Conservation (phyloP, 2,329 filamentous ascomycete genomes). For the Onygenales sp. region DNA sequence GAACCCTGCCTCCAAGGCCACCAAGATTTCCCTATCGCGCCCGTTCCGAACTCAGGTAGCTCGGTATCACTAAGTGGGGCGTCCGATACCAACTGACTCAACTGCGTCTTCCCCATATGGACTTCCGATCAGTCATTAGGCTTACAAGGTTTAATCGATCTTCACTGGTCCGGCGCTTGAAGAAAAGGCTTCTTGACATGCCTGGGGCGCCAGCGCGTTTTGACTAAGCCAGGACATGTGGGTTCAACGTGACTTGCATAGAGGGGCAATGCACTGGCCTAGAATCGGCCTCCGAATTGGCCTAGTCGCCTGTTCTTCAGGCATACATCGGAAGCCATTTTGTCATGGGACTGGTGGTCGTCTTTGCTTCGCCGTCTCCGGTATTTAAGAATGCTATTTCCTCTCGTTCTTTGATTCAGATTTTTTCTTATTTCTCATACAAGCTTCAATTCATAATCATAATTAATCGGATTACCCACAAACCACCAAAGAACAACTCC, state of each 20-base stretch:
- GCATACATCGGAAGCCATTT: slow-evolving; percentile 1
- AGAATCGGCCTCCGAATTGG: not conserved
- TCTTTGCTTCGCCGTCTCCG: not conserved
- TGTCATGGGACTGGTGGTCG: not conserved
- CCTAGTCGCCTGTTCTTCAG: not conserved
- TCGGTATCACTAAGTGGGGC: not conserved
- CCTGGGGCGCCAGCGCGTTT: not conserved
- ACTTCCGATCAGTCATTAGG: not conserved
- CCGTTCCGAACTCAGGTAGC: not conserved
- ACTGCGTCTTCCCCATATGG: not conserved
- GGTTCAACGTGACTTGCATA: not conserved
- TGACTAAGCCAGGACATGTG: not conserved
- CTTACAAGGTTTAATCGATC: slow-evolving; percentile 2
- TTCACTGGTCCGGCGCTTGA: not conserved
- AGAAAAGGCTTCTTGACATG: not conserved
- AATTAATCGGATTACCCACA: not conserved
- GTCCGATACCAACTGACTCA: not conserved
- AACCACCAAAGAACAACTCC: not conserved
- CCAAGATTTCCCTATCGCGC: not conserved
- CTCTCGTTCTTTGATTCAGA: not conserved
- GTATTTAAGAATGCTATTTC: not conserved
- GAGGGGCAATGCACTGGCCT: slow-evolving; percentile 2
- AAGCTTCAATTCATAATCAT: not conserved
- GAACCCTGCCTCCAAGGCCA: slow-evolving; percentile 1
- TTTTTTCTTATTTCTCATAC: not conserved